Base-by-base conservation (phyloP, 495 filamentous ascomycete genomes). In the Melanomma pulvis-pyrius region DNA sequence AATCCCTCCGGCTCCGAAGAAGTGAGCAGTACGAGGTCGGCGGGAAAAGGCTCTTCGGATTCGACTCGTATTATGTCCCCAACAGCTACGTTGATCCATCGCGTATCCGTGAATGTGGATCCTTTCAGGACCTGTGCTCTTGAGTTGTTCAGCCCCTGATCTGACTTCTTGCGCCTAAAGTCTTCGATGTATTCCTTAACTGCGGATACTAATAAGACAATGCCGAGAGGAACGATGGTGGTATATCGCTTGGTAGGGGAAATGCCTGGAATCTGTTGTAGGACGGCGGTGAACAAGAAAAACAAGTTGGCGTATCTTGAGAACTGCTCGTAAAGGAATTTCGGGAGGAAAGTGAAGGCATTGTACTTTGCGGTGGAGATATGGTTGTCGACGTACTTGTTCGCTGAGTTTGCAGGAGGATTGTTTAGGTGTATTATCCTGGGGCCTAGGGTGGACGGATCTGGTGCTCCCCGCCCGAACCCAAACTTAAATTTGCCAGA, bases 311-410 rank as follows among this genome's bases (percentile, higher is more conserved):
- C 96, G 79, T 96, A 97, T 79, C 97, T 99, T 53, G 92, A 96
- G 81, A 99, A 99, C 77, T 99, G 96, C 74, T 99, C 96, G 78
- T 92, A 96, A 22, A 99, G 81, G 80, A 99, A 99, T 77, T 99
- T 99, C 51, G 94, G 93, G 28, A 97, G 72, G 76, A 98, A 98
- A n/a, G 92, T 97, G 55, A 90, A 82, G 73, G 93, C 71, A 76
- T 98, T 99, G 83, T 99, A 99, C 75, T 99, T 99, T 69, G 96
- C 88, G 1, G 96, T 99, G 7, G 93, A 97, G 49, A 99, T 89
- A 75, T 97, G 91, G 75, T 99, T 99, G 82, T 93, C 90, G 62
- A 93, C 83, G 77, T 93, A 97, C 74, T 92, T 94, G 81, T 92
- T 92, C 57, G 79, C 81, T 28, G 86, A 81, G 75, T 99, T 99